Conservation (phyloP, 139 green algal species). For the Closterium sp. region DNA sequence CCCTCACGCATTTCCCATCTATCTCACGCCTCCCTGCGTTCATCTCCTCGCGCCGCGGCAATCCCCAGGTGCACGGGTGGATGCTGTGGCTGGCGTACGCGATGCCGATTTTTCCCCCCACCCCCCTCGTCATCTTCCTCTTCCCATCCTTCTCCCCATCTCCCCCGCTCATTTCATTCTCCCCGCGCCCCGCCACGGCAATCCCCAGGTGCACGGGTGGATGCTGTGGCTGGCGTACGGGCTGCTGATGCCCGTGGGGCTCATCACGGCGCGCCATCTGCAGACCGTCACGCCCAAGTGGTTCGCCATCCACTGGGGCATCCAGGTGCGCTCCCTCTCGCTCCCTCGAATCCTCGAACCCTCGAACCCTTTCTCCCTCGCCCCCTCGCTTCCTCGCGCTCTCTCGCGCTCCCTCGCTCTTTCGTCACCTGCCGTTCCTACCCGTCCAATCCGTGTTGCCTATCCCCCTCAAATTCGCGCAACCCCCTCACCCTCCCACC, state of each 20-base stretch:
- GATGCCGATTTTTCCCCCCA: neutral
- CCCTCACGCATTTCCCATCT: neutral
- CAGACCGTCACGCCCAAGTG: neutral
- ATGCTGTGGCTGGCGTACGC: neutral
- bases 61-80: neutral
- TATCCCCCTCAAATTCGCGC: too few relatives aligned
- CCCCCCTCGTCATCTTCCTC: too few relatives aligned
- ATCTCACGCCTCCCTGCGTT: neutral
- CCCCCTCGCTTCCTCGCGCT: neutral
- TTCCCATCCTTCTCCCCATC: too few relatives aligned
- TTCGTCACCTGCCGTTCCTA: too few relatives aligned
- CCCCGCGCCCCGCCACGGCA: too few relatives aligned
- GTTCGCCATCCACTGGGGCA: neutral
- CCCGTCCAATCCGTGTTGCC: too few relatives aligned
- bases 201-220: slow-evolving; percentile 3
- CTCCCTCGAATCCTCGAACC: neutral
- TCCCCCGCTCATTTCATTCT: too few relatives aligned
- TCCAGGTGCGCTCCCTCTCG: neutral
- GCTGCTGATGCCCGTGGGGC: neutral
- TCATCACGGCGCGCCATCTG: neutral
- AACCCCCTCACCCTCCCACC: neutral
- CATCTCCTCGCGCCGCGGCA: neutral
- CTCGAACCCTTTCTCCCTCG: too few relatives aligned
- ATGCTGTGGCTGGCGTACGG: neutral
- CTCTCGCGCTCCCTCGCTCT: too few relatives aligned